Evolutionary conservation across 805 yeast species (phyloP), one percentile per base, ranked within the genome.

Genomic region (Trichomonascus vanleenenianus): DNA sequence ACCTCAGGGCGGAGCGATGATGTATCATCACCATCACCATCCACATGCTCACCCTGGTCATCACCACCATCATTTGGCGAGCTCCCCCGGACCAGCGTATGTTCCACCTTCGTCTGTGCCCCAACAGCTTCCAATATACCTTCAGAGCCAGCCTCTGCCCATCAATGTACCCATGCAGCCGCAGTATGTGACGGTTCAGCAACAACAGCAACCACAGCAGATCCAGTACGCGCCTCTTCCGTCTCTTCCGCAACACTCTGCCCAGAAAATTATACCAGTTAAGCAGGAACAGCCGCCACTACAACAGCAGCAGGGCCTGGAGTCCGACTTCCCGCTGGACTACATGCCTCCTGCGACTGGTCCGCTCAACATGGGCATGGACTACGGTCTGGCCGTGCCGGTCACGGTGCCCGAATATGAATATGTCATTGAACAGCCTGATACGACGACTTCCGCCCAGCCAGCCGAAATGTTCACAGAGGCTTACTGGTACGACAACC

Each of bases 281-380:
- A 39, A n/a, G 22, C 33, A n/a, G 22, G 25, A 16, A 3, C 44
- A 44, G 25, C 47, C 47, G 3, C 25, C 34, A 4, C 40, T 31
- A 8, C 18, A 39, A 33, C 39, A 45, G 30, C 39, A 37, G 16
- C 52, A 45, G 1, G 50, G 16, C 4, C 8, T 43, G 9, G 51
- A 48, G 2, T 51, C 56, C 14, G 59, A 56, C 40, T 56, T 56
- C 43, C 59, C 59, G 16, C 48, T 56, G 30, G 59, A 56, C 42
- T 56, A 56, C 44, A 30, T 52, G 6, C 40, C 42, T 14, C 43
- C 41, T 3, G 35, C 44, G 20, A 31, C 37, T 27, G 48, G 40
- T 36, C 43, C 43, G 42, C 36, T 38, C 20, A 41, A 30, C 30
- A 35, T 30, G 27, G 45, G 41, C 18, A 32, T 34, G 10, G 45